Base-by-base conservation (phyloP, 257 asterid species). In the Striga asiatica region DNA sequence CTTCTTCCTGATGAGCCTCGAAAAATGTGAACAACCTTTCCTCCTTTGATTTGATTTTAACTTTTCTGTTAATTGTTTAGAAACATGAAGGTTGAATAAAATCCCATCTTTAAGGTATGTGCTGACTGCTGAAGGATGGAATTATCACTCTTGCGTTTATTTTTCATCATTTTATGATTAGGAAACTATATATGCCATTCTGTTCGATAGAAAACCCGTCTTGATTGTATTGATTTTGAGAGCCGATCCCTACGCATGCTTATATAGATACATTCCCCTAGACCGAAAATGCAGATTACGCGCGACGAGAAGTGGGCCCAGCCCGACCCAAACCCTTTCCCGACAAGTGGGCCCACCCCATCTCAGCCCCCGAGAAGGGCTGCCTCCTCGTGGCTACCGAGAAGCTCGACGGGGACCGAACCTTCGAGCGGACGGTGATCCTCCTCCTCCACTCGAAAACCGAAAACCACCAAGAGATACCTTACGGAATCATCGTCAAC, bases 311-410 rank as follows among this genome's bases (percentile, higher is more conserved):
- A 2, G 65, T 42, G 63, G 31, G 67, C 56, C 12, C 74, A 45
- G 16, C 67, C 8, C 71, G 68, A 38, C 25, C 80, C 22, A 81
- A 70, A 60, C 54, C 81, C 56, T 83, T 79, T 51, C 97, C 88
- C 29, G 63, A 67, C 56, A 87, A 91, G 76, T 91, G 98, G 98
- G 98, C 98, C 6, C 98, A 91, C 75, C 98, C 98, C 10, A 78
- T 91, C 29, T 82, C 97, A 39, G 71, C 92, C n/a, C 97, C 97
- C 0, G 98, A 88, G 68, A 82, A 82, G 45, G 98, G 98, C 27
- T 87, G 97, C 58, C 85, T 91, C 63, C 95, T 91, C 31, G 75
- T 91, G 34, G 92, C 98, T 52, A 80, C 97, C 50, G 97, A 84
- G 66, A 87, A 84, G 74, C 97, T 91, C 3, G 98, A 91, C 28